These are phyloP conservation scores for Apiospora phragmitis DNA, from an alignment of 2,329 filamentous ascomycete genomes.

Conservation along the genomic window DNA sequence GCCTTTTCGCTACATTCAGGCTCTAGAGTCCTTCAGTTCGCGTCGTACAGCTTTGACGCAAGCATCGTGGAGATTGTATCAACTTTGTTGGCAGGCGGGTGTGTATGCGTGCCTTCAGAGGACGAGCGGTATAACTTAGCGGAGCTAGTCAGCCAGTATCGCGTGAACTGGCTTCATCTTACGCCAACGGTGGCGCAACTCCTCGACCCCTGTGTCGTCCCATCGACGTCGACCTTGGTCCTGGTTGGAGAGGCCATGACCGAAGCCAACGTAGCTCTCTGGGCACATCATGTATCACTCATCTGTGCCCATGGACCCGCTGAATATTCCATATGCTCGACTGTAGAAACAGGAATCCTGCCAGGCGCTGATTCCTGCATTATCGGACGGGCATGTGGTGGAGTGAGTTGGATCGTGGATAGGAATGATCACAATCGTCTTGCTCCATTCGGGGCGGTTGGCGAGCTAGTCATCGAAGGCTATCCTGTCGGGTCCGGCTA, in stretches of 20 bases:
- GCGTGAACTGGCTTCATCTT: neutral
- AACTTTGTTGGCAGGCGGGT: conserved; percentile 2
- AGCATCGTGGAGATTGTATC: conserved; percentile 7
- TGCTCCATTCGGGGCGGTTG: too few species aligned
- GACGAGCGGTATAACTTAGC: neutral
- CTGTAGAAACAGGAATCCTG: too few species aligned
- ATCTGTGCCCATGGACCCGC: too few species aligned
- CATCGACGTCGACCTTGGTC: neutral
- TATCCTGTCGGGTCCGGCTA: too few species aligned
- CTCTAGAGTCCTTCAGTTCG: conserved; percentile 29
- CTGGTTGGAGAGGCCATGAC: neutral
- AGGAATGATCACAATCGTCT: too few species aligned
- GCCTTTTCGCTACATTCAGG: conserved; percentile 43
- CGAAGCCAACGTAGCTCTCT: too few species aligned
- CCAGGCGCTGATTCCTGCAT: too few species aligned
- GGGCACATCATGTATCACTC: too few species aligned
- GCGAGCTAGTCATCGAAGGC: too few species aligned
- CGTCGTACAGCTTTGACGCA: conserved; percentile 12
- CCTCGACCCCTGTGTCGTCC: neutral
- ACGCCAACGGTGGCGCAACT: neutral
- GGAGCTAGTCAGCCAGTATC: neutral
- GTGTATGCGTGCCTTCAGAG: conserved; percentile 10
- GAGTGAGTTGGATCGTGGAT: too few species aligned
- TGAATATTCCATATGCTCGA: too few species aligned
- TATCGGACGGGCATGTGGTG: too few species aligned